These are phyloP conservation scores for Cercospora beticola DNA, from an alignment of 2,329 filamentous ascomycete species.

Conservation along the genomic window DNA sequence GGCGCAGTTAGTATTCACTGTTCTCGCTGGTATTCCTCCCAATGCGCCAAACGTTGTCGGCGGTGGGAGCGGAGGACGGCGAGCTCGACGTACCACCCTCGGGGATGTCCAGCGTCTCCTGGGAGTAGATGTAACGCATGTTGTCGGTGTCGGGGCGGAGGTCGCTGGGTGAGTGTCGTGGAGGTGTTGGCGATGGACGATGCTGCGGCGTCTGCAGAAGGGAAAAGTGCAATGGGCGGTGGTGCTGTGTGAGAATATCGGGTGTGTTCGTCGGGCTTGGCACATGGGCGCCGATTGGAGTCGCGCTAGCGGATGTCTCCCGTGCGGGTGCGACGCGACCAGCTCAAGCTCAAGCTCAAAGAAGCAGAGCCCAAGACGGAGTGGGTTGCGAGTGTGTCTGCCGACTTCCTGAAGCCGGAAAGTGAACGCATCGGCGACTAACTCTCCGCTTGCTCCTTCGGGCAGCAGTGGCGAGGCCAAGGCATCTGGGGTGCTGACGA, in stretches of 20 bases:
- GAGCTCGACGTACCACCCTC: conserved; percentile 79
- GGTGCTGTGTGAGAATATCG: neutral
- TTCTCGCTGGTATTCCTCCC: conserved; percentile 1
- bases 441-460: neutral
- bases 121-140: conserved; percentile 99
- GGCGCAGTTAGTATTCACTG: neutral
- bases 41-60: conserved; percentile 7
- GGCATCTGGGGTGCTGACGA: neutral
- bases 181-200: conserved; percentile 5
- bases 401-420: neutral
- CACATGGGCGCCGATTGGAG: neutral
- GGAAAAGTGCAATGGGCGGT: neutral
- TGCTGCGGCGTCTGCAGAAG: conserved; percentile 8
- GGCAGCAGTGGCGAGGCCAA: neutral
- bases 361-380: neutral
- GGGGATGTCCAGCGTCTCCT: conserved; percentile 92
- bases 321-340: neutral
- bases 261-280: neutral
- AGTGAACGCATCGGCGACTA: too few species aligned
- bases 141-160: conserved; percentile 53
- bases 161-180: conserved; percentile 9
- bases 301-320: neutral
- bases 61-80: conserved; percentile 8
- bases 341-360: neutral
- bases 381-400: neutral